Conservation (phyloP, 2,329 filamentous ascomycete species). For the Rachicladosporium sp. region DNA sequence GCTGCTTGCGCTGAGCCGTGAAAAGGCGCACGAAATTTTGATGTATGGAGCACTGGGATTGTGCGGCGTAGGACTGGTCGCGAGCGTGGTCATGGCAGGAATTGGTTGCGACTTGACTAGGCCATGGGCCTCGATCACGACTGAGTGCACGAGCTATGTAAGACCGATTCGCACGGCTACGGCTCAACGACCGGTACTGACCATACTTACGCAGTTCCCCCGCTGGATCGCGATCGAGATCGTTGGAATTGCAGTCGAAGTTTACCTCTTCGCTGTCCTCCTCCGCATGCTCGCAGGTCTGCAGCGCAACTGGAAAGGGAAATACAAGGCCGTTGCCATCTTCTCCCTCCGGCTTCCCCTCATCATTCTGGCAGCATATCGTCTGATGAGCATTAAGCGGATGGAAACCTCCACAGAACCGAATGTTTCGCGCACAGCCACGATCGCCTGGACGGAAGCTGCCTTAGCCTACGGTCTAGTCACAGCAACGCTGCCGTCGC, state of each 20-base stretch:
- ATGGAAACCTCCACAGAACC: not conserved
- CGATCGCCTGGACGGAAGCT: conserved; percentile 2
- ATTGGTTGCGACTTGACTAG: not conserved
- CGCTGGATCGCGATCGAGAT: conserved; percentile 1
- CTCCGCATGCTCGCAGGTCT: not conserved
- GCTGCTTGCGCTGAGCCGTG: conserved; percentile 1
- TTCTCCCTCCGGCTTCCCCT: conserved; percentile 3
- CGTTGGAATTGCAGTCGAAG: conserved; percentile 1
- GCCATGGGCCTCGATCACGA: conserved; percentile 1
- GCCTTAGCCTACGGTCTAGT: conserved; percentile 2
- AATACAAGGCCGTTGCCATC: conserved; percentile 2
- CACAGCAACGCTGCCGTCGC: conserved; percentile 1
- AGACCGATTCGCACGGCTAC: not conserved
- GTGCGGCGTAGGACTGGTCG: not conserved
- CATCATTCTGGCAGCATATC: conserved; percentile 1
- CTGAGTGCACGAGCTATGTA: not conserved
- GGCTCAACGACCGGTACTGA: not conserved
- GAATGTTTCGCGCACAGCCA: not conserved
- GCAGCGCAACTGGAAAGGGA: conserved; percentile 1
- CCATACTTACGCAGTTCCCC: not conserved
- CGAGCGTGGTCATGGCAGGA: conserved; percentile 1
- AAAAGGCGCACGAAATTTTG: not conserved
- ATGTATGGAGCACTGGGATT: not conserved
- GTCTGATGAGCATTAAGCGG: not conserved
- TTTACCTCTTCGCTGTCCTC: not conserved